A percentile compares a stretch with the other conserved stretches of the same genome.
Evolutionary conservation across 1,139 yeast genomes (phyloP).

Genomic region (Debaryomyces udenii): DNA sequence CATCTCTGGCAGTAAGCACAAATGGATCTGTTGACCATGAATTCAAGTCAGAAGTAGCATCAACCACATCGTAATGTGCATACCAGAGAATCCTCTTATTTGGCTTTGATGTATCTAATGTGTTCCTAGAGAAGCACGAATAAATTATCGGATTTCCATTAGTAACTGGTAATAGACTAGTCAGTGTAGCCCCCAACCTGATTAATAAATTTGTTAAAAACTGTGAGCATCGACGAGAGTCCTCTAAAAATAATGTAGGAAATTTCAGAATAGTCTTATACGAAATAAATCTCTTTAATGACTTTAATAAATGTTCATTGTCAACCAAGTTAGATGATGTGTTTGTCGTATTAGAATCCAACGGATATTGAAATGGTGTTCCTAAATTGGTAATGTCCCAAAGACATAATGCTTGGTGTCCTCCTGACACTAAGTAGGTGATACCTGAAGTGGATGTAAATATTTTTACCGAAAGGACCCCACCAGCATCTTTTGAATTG

Average conservation of each 20-base stretch:
- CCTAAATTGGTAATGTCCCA: conserved; percentile 39
- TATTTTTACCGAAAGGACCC: conserved; percentile 33
- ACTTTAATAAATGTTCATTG: conserved; percentile 65
- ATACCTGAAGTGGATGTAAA: conserved; percentile 24
- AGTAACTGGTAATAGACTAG: conserved; percentile 71
- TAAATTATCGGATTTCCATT: conserved; percentile 83
- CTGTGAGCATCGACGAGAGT: conserved; percentile 86
- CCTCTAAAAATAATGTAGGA: conserved; percentile 68
- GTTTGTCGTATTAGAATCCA: conserved; percentile 1
- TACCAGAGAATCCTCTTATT: conserved; percentile 68
- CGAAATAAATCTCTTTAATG: conserved; percentile 63
- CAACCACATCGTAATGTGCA: conserved; percentile 95
- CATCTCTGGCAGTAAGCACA: conserved; percentile 71
- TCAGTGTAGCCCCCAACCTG: conserved; percentile 69
- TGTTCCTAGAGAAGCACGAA: conserved; percentile 62
- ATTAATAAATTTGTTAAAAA: conserved; percentile 65
- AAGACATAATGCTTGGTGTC: conserved; percentile 36
- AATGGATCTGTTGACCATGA: conserved; percentile 85
- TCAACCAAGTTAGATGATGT: conserved; percentile 16
- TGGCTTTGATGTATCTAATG: conserved; percentile 11
- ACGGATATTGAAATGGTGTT: conserved; percentile 1
- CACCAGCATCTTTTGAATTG: conserved; percentile 17
- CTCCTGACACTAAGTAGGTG: conserved; percentile 42
- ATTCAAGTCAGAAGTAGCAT: conserved; percentile 49
- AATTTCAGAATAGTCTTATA: conserved; percentile 78